Evolutionary conservation across 106 monocot genomes (phyloP), one percentile per base, ranked within the genome.

Genomic region (Allium fistulosum): DNA sequence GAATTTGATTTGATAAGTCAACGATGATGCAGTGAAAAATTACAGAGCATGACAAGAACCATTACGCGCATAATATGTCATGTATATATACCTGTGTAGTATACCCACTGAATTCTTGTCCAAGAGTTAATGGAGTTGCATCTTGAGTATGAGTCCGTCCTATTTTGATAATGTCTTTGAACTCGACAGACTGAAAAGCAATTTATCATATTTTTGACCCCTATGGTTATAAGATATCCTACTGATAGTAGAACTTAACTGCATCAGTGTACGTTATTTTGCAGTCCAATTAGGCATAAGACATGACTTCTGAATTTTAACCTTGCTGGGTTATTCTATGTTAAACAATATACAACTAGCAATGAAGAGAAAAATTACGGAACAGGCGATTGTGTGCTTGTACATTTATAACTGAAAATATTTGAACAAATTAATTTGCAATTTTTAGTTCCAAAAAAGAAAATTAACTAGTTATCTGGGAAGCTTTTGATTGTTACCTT

Each of bases 91-190:
- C 96, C 85, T 97, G 96, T 72, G 89, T 97, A 48, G 88, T 69
- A 75, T 97, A 97, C 16, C 92, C 96, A 84, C 96, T 89, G 58
- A 97, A 97, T 72, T 97, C 96, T 78, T 96, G 96, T 14, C 96
- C 96, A 74, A 96, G 96, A 65, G 96, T 96, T 63, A 96, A 74
- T 62, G 92, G 96, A 65, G 96, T 96, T 52, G 88, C 96, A 87
- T 96, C 96, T 57, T 96, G 96, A 64, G 92, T 92, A 80, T 96
- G 96, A 9, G 96, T 96, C 10, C 96, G 85, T 49, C 96, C 96
- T 69, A 96, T 96, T 80, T 97, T 97, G 58, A 97, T 80, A 56
- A 97, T 97, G 73, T 92, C 96, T 79, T 87, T 86, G 79, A 97
- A 97, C 82, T 97, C 92, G 61, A 84, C 65, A 72, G 85, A 81